Percentiles rank a stretch among this genome's conserved stretches.
Evolutionary conservation across 306 rosid species (phyloP).

Genomic region (Sechiopsis laciniata): DNA sequence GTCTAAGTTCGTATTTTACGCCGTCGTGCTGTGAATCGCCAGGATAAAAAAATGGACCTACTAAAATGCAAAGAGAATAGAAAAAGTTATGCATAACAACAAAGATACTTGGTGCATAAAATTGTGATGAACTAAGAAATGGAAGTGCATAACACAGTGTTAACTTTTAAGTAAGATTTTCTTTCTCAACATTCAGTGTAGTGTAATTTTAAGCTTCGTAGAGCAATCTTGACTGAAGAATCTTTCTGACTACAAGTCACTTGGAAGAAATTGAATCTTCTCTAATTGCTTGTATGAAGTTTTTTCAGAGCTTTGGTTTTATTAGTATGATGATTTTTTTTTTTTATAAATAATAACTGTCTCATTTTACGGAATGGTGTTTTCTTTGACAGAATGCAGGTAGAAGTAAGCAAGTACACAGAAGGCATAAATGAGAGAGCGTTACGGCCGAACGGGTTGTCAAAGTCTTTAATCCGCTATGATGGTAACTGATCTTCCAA

Average conservation of each 20-base stretch:
- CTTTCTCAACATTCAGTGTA: not conserved
- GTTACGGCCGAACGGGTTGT: conserved; percentile 82
- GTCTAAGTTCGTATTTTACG: not conserved
- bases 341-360: not conserved
- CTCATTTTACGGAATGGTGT: not conserved
- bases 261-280: not conserved
- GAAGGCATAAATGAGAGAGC: conserved; percentile 78
- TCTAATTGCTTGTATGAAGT: not conserved
- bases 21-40: conserved; percentile 14
- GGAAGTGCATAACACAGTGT: not conserved
- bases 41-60: too few relatives aligned
- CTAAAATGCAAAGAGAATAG: not conserved
- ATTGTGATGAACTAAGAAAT: conserved; percentile 12
- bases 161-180: not conserved
- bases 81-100: not conserved
- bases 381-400: conserved; percentile 81
- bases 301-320: not conserved
- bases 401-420: conserved; percentile 95
- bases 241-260: not conserved
- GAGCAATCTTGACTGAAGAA: not conserved
- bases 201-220: conserved; percentile 5
- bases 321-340: not conserved
- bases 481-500: conserved; percentile 52
- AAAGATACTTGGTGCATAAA: not conserved
- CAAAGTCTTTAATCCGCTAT: conserved; percentile 85